A percentile compares a stretch with the other conserved stretches of the same genome.
Conservation (phyloP, 1,284 basidiomycete genomes). For the Chondrostereum purpureum region DNA sequence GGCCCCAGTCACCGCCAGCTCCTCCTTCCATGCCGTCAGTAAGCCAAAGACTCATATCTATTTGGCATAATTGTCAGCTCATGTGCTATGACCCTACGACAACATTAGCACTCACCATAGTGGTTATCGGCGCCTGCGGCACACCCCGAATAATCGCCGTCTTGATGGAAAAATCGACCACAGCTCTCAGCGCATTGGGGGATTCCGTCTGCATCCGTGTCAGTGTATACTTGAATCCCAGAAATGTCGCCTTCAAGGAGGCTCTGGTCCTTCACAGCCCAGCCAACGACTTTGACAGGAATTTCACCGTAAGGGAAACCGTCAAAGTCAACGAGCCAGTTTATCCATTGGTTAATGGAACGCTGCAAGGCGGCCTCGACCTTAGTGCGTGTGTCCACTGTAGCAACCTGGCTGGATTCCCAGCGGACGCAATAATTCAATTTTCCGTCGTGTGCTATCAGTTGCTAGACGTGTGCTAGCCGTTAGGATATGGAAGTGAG, state of each 20-base stretch:
- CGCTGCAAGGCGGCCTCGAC: conserved; percentile 8
- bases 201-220: conserved; percentile 9
- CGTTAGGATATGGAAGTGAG: background rate
- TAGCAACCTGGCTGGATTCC: conserved; percentile 5
- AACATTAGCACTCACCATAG: too few relatives aligned
- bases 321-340: conserved; percentile 11
- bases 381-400: conserved; percentile 6
- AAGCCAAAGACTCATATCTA: conserved; percentile 6
- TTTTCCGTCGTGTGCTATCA: conserved; percentile 10
- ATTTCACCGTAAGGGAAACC: conserved; percentile 10
- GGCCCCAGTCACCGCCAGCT: conserved; percentile 11
- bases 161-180: conserved; percentile 15
- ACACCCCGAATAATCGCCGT: conserved; percentile 11
- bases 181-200: conserved; percentile 12
- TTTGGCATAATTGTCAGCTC: too few relatives aligned
- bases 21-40: conserved; percentile 8
- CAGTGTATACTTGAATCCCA: conserved; percentile 10
- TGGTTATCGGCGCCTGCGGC: conserved; percentile 13
- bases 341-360: conserved; percentile 10
- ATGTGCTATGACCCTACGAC: too few relatives aligned
- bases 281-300: conserved; percentile 10
- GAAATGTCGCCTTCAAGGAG: conserved; percentile 8
- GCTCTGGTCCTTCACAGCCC: conserved; percentile 7
- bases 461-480: too few relatives aligned
- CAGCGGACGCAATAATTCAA: conserved; percentile 12